Conservation (phyloP, 306 rosid genomes). For the Cucurbita ficifolia region DNA sequence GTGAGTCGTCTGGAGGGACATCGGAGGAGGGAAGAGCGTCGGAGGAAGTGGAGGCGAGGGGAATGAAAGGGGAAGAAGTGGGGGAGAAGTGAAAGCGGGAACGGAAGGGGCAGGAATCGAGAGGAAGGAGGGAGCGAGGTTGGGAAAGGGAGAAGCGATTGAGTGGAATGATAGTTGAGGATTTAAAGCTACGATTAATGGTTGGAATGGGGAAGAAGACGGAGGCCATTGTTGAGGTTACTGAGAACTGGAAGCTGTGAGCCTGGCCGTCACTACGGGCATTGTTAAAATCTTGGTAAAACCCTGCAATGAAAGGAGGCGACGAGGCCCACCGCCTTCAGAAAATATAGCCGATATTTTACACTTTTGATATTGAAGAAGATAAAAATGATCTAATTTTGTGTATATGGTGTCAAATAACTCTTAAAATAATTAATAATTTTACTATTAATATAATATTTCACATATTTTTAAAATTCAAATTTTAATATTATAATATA, state of each 20-base stretch:
- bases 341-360: not conserved
- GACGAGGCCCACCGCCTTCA: not conserved
- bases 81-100: slow-evolving; percentile 1
- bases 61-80: slow-evolving; percentile 3
- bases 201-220: slow-evolving; percentile 13
- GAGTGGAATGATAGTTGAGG: not conserved
- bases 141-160: not conserved
- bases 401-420: no score
- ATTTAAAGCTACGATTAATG: not conserved
- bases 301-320: not conserved
- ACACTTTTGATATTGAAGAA: no score
- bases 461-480: no score
- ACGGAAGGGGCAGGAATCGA: not conserved
- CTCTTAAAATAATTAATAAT: no score
- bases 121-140: not conserved
- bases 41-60: slow-evolving; percentile 9
- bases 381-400: no score
- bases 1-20: slow-evolving; percentile 5
- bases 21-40: not conserved
- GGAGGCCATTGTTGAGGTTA: slow-evolving; percentile 16
- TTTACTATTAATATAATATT: no score
- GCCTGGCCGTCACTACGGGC: not conserved
- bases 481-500: no score
- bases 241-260: not conserved
- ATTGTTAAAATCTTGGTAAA: not conserved